Percentiles rank a stretch among this genome's conserved stretches.
Evolutionary conservation across 192 early-diverging fungal genomes (phyloP).

Genomic region (Linnemannia exigua): DNA sequence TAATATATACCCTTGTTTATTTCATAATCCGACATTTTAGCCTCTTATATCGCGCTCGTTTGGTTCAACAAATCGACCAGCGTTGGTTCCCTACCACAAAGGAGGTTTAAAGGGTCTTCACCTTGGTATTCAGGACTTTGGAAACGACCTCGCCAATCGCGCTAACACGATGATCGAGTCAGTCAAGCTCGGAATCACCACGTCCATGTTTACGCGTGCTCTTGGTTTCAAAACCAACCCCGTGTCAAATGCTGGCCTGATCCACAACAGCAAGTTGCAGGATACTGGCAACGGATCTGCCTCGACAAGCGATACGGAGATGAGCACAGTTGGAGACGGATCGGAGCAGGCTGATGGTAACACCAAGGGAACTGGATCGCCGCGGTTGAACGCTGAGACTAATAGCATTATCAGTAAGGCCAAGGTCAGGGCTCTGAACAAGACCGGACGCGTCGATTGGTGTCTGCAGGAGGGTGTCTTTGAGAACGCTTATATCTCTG

Average conservation of each 20-base stretch:
- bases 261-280: conserved; percentile 24
- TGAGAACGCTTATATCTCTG: conserved; percentile 61
- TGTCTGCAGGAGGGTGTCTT: conserved; percentile 65
- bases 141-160: conserved; percentile 75
- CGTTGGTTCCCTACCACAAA: conserved; percentile 83
- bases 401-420: conserved; percentile 40
- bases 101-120: conserved; percentile 82
- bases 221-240: conserved; percentile 50
- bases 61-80: conserved; percentile 73
- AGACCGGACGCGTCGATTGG: conserved; percentile 66
- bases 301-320: conserved; percentile 23
- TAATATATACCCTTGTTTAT: not conserved
- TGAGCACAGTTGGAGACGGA: conserved; percentile 23
- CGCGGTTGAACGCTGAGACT: conserved; percentile 28
- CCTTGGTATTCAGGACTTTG: conserved; percentile 76
- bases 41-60: conserved; percentile 76
- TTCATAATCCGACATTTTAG: conserved; percentile 38
- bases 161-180: conserved; percentile 77
- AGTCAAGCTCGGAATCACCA: conserved; percentile 69
- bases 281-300: conserved; percentile 20
- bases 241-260: conserved; percentile 27
- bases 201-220: conserved; percentile 68
- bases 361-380: conserved; percentile 5
- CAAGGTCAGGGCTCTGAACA: conserved; percentile 61
- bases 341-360: conserved; percentile 9